Evolutionary conservation across 148 eudicot genomes (phyloP), one percentile per base, ranked within the genome.

Genomic region (Rhododendron molle): DNA sequence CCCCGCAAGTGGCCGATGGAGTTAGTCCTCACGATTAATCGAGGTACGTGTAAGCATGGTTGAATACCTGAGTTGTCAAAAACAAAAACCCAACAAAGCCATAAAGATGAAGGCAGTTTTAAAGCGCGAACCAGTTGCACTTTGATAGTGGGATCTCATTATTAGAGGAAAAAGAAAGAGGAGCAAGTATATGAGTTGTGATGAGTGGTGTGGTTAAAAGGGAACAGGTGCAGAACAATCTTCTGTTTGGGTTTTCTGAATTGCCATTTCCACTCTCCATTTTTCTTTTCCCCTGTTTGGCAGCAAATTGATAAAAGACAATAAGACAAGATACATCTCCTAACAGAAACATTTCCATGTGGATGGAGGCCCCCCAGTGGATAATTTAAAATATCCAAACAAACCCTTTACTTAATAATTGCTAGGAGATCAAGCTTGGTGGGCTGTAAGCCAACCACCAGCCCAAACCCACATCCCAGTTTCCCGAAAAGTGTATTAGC

Each of bases 361-460:
- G 46, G 26, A 74, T 34, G 26, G 23, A 34, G 78, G 26, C 2
- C 11, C n/a, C 46, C 46, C 20, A 38, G 5, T 18, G 0, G 23
- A 74, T 74, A 38, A 36, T 74, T 74, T 36, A 18, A 3, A 20
- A 3, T 34, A 36, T 74, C 38, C n/a, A 74, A 18, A 74, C 23
- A 36, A 38, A 74, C n/a, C 78, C 78, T 34, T 16, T 16, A 18
- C 44, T 34, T 13, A 72, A 72, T 1, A 76, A 76, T 36, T 38
- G 20, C 46, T 7, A 38, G 9, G 14, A n/a, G 80, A 78, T 5
- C 80, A 85, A n/a, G 71, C 87, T 74, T 46, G 38, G 60, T 54
- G 78, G 52, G 44, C 80, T 81, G 34, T 71, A 34, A 80, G 87
- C 84, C 84, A 85, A 82, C 84, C 69, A 80, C 52, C 87, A 76